Evolutionary conservation across 805 yeast genomes (phyloP), one percentile per base, ranked within the genome.

Genomic region (Suhomyces emberorum): DNA sequence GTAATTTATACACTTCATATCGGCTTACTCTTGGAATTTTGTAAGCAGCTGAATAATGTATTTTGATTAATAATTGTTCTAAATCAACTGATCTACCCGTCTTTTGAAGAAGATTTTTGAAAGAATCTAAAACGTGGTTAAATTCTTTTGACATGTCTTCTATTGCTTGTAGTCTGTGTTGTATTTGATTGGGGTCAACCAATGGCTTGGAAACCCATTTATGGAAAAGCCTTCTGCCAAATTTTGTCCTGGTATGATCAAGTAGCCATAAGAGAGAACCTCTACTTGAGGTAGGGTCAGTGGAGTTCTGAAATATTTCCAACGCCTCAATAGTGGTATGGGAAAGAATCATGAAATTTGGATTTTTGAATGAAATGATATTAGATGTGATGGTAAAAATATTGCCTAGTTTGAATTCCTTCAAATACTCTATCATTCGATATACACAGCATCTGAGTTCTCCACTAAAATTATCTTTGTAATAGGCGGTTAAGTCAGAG

Each of bases 211-310:
- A 68, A 0, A 89, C 61, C 98, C 98, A 93, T 25, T 73, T 64
- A 19, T 70, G 67, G 10, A 93, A 55, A 40, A 77, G 48, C 36
- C 96, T 60, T 30, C 69, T 72, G 0, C 98, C 98, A 57, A 82
- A 83, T 19, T 72, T 68, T 0, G 98, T 86, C 22, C 77, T 62
- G 0, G 98, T 86, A 46, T 83, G 88, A 54, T 91, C 84, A 41
- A 93, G 48, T 2, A 87, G 64, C 88, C 95, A 86, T 11, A 85
- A 55, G 10, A 91, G 61, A 0, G 96, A 78, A 0, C 97, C 98
- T 21, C 69, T 60, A 7, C 65, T 65, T 4, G 69, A 61, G 9
- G 62, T 55, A 11, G 57, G 50, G 43, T 79, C 79, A 0, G 93
- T 78, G 3, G 70, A 61, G 48, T 86, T 86, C 15, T 65, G 63